Percentiles rank a stretch among this genome's conserved stretches.
Evolutionary conservation across 2,329 filamentous ascomycete genomes (phyloP).

Genomic region (Alternaria rosae): DNA sequence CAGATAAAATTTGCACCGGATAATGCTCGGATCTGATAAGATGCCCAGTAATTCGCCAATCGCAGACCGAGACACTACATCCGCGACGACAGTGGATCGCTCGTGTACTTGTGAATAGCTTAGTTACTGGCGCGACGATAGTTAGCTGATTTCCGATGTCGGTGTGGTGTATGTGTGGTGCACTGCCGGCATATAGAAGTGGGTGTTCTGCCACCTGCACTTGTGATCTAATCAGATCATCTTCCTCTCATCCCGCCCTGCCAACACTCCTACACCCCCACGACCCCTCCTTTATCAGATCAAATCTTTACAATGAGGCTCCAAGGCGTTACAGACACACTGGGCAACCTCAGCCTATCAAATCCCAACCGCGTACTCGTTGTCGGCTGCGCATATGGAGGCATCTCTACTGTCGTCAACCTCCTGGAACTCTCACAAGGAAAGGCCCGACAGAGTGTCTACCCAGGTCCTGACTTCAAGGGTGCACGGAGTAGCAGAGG

Average conservation of each 20-base stretch:
- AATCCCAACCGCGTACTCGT: slow-evolving; percentile 62
- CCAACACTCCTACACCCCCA: slow-evolving; percentile 6
- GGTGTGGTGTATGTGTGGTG: slow-evolving; percentile 6
- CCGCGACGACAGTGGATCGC: slow-evolving; percentile 10
- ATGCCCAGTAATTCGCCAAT: background rate
- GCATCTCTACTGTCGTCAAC: slow-evolving; percentile 71
- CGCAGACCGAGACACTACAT: background rate
- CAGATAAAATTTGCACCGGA: slow-evolving; percentile 20
- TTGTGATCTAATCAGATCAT: slow-evolving; percentile 50
- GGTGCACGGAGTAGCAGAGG: slow-evolving; percentile 56
- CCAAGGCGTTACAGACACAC: slow-evolving; percentile 30
- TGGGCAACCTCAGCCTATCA: slow-evolving; percentile 39
- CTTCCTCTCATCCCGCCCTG: slow-evolving; percentile 12
- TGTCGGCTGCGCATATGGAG: slow-evolving; percentile 76
- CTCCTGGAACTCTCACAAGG: slow-evolving; percentile 71
- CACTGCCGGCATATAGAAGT: slow-evolving; percentile 14
- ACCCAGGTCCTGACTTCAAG: slow-evolving; percentile 47
- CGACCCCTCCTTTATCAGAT: slow-evolving; percentile 21
- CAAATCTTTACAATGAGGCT: slow-evolving; percentile 39
- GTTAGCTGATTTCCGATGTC: slow-evolving; percentile 24
- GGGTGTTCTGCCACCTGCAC: background rate
- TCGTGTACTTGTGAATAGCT: background rate
- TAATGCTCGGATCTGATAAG: slow-evolving; percentile 17
- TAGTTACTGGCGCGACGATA: background rate
- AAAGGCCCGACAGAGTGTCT: slow-evolving; percentile 56